phyloP scores from a whole-genome alignment of 2,329 filamentous ascomycete genomes.

The Bimuria novae-zelandiae region DNA sequence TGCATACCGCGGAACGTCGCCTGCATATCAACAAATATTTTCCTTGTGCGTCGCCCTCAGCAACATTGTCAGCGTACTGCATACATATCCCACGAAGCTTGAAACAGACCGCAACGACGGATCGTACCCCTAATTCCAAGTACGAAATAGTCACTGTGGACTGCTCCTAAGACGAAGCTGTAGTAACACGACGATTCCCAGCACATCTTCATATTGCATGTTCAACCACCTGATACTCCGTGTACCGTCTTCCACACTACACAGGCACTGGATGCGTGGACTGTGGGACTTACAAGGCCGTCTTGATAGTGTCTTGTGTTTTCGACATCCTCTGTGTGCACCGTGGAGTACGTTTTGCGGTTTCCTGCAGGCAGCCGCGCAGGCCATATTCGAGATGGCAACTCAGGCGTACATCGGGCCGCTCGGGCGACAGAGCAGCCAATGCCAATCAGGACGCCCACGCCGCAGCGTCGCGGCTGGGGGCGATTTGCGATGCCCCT shows the following conservation, averaged over 20 bases:
- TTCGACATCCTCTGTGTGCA: neutral
- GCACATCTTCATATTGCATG: no score
- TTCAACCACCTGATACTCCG: neutral
- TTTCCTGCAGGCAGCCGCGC: neutral
- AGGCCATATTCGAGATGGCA: neutral
- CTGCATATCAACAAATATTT: neutral
- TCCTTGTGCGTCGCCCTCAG: no score
- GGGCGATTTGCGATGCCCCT: conserved; percentile 25
- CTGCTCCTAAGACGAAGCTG: no score
- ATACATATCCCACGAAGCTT: no score
- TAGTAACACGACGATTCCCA: no score
- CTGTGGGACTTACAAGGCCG: neutral
- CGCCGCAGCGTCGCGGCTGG: conserved; percentile 12
- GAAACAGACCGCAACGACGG: no score
- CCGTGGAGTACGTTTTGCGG: neutral
- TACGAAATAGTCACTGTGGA: no score
- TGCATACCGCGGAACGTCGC: neutral
- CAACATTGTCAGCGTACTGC: no score
- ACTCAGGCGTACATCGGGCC: conserved; percentile 7
- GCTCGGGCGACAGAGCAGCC: conserved; percentile 6
- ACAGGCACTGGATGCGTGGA: neutral
- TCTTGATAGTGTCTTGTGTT: neutral
- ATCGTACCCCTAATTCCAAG: no score
- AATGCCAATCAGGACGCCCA: conserved; percentile 30
- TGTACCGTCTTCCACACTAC: neutral